Conservation (phyloP, 495 filamentous ascomycete species). For the Thermothielavioides terrestris region DNA sequence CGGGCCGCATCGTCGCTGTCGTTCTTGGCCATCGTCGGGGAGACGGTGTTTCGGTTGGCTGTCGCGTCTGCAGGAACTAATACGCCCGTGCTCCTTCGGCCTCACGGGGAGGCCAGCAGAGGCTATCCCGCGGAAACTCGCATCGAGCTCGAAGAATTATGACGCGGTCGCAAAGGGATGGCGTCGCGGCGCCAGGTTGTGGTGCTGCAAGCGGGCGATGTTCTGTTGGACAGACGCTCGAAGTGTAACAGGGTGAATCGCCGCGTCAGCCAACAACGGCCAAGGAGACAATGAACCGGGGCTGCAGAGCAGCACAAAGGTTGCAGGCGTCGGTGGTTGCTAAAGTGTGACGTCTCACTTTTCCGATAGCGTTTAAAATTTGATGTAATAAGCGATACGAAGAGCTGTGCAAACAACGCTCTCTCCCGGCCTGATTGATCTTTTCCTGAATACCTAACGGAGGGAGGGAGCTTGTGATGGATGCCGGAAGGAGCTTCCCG, state of each 20-base stretch:
- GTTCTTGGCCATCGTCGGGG: slow-evolving; percentile 22
- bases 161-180: background rate
- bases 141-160: slow-evolving; percentile 26
- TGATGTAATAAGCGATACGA: too few species aligned
- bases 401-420: too few species aligned
- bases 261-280: background rate
- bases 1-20: slow-evolving; percentile 24
- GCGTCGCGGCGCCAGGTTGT: background rate
- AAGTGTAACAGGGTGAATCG: too few species aligned
- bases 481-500: background rate
- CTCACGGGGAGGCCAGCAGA: slow-evolving; percentile 41
- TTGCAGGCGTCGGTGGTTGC: too few species aligned
- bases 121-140: slow-evolving; percentile 32
- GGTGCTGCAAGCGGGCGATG: background rate
- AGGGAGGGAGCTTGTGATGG: background rate
- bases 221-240: too few species aligned
- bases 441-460: too few species aligned
- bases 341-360: too few species aligned
- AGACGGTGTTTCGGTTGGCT: background rate
- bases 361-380: too few species aligned
- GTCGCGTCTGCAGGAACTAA: slow-evolving; percentile 12
- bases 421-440: too few species aligned
- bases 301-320: too few species aligned
- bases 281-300: background rate
- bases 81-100: slow-evolving; percentile 35